These are phyloP conservation scores for Cryphonectria naterciae DNA, from an alignment of 2,329 filamentous ascomycete species.

Conservation along the genomic window DNA sequence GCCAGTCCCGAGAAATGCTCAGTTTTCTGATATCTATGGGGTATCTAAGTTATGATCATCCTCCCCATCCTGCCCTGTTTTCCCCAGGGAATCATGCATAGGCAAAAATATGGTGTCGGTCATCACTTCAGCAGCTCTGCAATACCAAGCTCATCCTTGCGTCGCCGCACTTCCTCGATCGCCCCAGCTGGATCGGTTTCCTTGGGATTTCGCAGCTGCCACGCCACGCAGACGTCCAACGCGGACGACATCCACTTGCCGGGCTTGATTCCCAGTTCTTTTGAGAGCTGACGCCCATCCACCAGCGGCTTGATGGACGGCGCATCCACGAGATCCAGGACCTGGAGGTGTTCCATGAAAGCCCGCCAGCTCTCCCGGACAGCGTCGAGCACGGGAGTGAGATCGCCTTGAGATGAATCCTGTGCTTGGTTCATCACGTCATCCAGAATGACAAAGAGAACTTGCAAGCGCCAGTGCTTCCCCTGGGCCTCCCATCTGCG, in stretches of 20 bases:
- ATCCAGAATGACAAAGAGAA: conserved; percentile 68
- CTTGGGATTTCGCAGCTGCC: conserved; percentile 83
- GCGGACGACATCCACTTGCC: conserved; percentile 85
- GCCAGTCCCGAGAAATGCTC: neutral
- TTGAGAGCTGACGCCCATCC: conserved; percentile 74
- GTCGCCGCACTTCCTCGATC: conserved; percentile 61
- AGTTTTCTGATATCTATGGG: neutral
- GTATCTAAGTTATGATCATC: conserved; percentile 8
- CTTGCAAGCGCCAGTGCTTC: conserved; percentile 71
- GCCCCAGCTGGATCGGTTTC: conserved; percentile 61
- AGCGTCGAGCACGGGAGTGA: conserved; percentile 45
- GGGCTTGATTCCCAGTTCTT: conserved; percentile 69
- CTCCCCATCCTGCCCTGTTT: neutral
- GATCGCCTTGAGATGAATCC: conserved; percentile 20
- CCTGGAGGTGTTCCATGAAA: conserved; percentile 59
- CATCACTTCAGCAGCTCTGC: conserved; percentile 2
- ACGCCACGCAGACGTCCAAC: conserved; percentile 78
- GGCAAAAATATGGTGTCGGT: neutral
- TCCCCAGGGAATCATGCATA: neutral
- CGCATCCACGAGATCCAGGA: conserved; percentile 61
- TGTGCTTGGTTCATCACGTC: conserved; percentile 55
- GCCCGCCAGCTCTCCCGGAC: conserved; percentile 56
- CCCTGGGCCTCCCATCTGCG: conserved; percentile 67
- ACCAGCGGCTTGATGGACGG: conserved; percentile 65
- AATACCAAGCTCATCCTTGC: conserved; percentile 57